These are phyloP conservation scores for Naegleria lovaniensis DNA, from an alignment of 208 protist species.

Conservation along the genomic window DNA sequence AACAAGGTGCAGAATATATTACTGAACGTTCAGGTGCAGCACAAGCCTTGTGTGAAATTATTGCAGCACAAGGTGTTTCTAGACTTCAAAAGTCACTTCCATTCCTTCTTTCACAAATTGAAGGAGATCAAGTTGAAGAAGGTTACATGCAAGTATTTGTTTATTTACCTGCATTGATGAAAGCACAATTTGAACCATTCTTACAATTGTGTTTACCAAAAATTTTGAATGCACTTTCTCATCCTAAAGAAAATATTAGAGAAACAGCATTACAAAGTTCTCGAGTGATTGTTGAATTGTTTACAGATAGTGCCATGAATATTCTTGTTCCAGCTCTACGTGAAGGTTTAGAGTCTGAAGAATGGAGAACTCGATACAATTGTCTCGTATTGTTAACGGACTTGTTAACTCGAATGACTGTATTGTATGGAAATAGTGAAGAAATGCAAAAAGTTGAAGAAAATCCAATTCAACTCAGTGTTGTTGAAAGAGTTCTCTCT, in stretches of 20 bases:
- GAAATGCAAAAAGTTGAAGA: neutral
- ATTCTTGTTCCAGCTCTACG: neutral
- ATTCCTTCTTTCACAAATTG: conserved; percentile 21
- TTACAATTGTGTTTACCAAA: conserved; percentile 68
- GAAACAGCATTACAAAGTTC: conserved; percentile 73
- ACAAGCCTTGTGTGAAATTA: conserved; percentile 76
- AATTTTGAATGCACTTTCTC: conserved; percentile 75
- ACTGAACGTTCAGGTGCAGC: conserved; percentile 79
- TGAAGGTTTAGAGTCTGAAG: neutral
- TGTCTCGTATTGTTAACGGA: neutral
- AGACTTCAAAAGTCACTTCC: conserved; percentile 26
- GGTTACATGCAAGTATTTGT: conserved; percentile 82
- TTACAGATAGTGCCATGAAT: neutral
- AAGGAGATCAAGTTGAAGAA: conserved; percentile 62
- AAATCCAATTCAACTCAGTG: neutral
- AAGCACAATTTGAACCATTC: conserved; percentile 62
- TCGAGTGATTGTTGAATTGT: conserved; percentile 73
- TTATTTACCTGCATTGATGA: conserved; percentile 72
- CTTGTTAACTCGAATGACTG: neutral
- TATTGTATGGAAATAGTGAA: neutral
- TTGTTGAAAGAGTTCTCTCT: neutral
- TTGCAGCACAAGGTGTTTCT: conserved; percentile 16
- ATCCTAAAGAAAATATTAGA: conserved; percentile 76
- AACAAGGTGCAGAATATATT: conserved; percentile 57
- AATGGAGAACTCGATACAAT: conserved; percentile 25